Percentiles rank a stretch among this genome's conserved stretches.
Evolutionary conservation across 352 stramenopile species (phyloP).

Genomic region (Globisporangium irregulare): DNA sequence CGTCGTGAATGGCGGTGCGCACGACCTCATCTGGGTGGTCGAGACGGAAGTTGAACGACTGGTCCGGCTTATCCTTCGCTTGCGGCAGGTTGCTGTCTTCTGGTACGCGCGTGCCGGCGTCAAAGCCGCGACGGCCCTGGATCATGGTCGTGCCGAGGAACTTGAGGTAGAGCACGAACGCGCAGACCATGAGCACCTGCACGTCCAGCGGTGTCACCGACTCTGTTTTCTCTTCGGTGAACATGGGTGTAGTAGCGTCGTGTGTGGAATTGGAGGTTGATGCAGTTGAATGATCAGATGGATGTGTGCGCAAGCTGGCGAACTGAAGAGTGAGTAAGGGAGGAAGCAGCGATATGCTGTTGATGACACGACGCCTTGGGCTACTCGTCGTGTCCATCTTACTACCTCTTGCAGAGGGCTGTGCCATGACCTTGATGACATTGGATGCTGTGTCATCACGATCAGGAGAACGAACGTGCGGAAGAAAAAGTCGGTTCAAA

Average conservation of each 20-base stretch:
- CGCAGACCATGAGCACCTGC: constrained; percentile 22
- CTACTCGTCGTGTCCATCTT: no score
- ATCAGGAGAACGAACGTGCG: no score
- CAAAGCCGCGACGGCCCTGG: constrained; percentile 44
- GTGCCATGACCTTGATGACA: no score
- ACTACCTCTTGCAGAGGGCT: no score
- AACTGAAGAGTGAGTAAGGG: background rate
- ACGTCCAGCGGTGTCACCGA: background rate
- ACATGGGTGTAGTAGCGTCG: no score
- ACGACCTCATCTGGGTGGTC: constrained; percentile 1
- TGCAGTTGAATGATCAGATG: background rate
- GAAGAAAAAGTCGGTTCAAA: no score
- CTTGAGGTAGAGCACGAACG: constrained; percentile 54
- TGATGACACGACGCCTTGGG: no score
- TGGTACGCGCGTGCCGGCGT: constrained; percentile 34
- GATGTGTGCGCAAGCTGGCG: background rate
- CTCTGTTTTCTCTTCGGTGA: no score
- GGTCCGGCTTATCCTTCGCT: constrained; percentile 16
- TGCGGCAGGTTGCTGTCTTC: constrained; percentile 12
- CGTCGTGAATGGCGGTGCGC: constrained; percentile 10
- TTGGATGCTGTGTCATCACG: no score
- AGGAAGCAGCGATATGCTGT: no score
- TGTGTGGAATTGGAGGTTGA: background rate
- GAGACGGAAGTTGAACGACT: background rate
- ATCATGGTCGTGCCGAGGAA: constrained; percentile 49